phyloP scores from a whole-genome alignment of 441 rosid genomes.

The Melastoma candidum region DNA sequence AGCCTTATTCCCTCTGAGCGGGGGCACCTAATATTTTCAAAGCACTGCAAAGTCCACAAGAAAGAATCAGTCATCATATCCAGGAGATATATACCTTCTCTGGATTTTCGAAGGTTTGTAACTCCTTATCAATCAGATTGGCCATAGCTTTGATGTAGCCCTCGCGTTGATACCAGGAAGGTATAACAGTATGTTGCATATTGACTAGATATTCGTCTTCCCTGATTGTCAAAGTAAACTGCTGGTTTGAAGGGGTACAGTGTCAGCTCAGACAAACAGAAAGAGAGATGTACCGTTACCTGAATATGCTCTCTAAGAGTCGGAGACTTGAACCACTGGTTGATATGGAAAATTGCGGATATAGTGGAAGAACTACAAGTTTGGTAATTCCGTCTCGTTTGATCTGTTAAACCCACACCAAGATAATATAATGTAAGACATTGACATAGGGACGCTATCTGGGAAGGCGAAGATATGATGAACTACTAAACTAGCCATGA shows the following conservation, averaged over 20 bases:
- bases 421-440: neutral
- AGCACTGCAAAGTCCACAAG: neutral
- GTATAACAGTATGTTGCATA: constrained; percentile 98
- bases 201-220: constrained; percentile 94
- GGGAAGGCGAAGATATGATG: no score
- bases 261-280: constrained; percentile 4
- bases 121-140: constrained; percentile 67
- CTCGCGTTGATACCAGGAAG: constrained; percentile 98
- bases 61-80: neutral
- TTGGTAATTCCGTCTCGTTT: constrained; percentile 77
- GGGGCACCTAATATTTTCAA: no score
- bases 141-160: constrained; percentile 90
- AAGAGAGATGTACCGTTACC: constrained; percentile 31
- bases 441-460: no score
- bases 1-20: no score
- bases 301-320: constrained; percentile 82
- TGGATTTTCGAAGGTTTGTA: constrained; percentile 53
- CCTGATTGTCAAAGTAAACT: constrained; percentile 31
- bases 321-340: constrained; percentile 98
- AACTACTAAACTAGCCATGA: no score
- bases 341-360: constrained; percentile 97
- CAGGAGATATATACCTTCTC: constrained; percentile 38
- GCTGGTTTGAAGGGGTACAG: constrained; percentile 4
- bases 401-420: constrained; percentile 32
- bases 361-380: constrained; percentile 96